These are phyloP conservation scores for Anthracocystis panici-leucophaei DNA, from an alignment of 1,284 basidiomycete genomes.

Conservation along the genomic window DNA sequence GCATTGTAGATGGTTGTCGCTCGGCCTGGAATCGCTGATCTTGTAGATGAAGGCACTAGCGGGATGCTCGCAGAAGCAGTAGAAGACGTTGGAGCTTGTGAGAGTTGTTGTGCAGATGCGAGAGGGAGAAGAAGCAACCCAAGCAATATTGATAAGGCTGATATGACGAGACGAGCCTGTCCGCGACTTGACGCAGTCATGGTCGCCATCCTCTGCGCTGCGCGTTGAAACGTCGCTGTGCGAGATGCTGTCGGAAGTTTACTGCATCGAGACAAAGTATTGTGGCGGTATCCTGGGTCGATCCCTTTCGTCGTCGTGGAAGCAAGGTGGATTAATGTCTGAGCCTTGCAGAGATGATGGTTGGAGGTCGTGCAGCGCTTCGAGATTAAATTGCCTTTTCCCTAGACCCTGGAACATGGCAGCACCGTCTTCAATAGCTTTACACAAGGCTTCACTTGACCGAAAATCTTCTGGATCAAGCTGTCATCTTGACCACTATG, in stretches of 20 bases:
- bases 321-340: not conserved
- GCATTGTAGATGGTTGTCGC: constrained; percentile 38
- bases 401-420: constrained; percentile 22
- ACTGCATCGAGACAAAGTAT: not conserved
- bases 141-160: constrained; percentile 1
- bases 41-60: constrained; percentile 15
- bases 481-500: too few relatives aligned
- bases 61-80: constrained; percentile 9
- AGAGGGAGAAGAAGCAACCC: not conserved
- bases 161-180: not conserved
- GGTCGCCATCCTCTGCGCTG: not conserved
- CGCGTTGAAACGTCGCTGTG: not conserved
- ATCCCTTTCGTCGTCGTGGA: not conserved
- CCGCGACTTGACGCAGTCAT: not conserved
- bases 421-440: not conserved
- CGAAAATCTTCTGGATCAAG: not conserved
- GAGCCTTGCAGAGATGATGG: not conserved
- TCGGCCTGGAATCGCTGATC: constrained; percentile 41
- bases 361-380: not conserved
- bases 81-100: constrained; percentile 9
- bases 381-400: constrained; percentile 6
- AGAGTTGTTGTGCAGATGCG: constrained; percentile 21
- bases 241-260: not conserved
- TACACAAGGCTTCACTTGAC: not conserved
- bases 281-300: not conserved